Evolutionary conservation across 2,329 filamentous ascomycete species (phyloP), one percentile per base, ranked within the genome.

Genomic region (Fragosphaeria purpurea): DNA sequence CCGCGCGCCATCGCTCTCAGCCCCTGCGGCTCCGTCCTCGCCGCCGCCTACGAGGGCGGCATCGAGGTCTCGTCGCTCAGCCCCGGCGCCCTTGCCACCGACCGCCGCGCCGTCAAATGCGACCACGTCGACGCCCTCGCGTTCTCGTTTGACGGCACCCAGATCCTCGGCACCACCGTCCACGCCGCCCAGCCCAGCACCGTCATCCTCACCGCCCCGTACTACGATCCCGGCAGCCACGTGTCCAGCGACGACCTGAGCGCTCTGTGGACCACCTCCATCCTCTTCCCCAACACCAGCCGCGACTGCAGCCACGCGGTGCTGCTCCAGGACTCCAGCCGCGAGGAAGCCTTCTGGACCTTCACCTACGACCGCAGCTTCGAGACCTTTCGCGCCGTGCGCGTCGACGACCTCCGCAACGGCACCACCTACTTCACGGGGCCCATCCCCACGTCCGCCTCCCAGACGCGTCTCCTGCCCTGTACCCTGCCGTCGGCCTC

Each of bases 41-140:
- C 89, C 31, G 85, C 88, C 12, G 88, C 88, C 7, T 94, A 90
- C 65, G 82, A 88, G 61, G 86, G 86, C 50, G 87, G 86, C n/a
- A 90, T 95, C 55, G 89, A 95, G 64, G 86, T 95, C 0, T 82
- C 86, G 33, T 86, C 88, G 5, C 70, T 95, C 40, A 79, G 79
- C 45, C 72, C 82, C 3, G 77, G 74, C 48, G 80, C 79, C 32
- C 60, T 83, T 33, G 66, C 77, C 10, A 85, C 79, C 0, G 84
- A 89, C 57, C 76, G 84, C 59, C 76, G 87, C 57, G 79, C 86
- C 9, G 86, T 91, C 51, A 88, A 89, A 60, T 91, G 86, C 60
- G 82, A 86, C 60, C 77, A 76, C 2, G 84, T 90, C 5, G 86
- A 91, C 61, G 73, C 80, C 3, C 67, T 93, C 45, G 75, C 80